Base-by-base conservation (phyloP, 192 early-diverging fungal genomes). In the Lunasporangiospora selenospora region DNA sequence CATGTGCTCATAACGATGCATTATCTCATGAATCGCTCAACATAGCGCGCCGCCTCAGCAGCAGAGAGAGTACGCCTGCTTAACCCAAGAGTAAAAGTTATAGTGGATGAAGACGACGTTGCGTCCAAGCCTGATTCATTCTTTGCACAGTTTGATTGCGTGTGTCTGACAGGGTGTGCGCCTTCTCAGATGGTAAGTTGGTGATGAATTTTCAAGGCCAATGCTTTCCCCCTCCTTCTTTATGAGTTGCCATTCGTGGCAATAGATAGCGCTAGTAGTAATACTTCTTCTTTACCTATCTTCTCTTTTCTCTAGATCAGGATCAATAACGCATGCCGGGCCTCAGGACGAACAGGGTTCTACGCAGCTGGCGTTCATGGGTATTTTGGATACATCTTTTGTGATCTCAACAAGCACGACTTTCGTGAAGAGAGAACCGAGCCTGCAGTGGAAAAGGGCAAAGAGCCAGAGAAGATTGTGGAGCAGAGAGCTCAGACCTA, bases 361-460 rank as follows among this genome's bases (percentile, higher is more conserved):
- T 93, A 90, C 75, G 77, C 79, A 12, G 85, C 90, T 23, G 87
- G 81, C 51, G 75, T 85, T 0, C 84, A 84, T 56, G 96, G 95
- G 8, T 78, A 89, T 38, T 83, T 82, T 56, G 94, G 94, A 11
- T 98, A 87, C 75, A 86, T 94, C n/a, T 96, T 96, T 67, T 85
- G 85, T 58, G 95, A 98, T 77, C 67, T 95, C 29, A 67, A 48
- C 1, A 45, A 81, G 6, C 89, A 95, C 63, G 56, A 78, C 6
- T 95, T 80, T 65, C 62, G 76, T 23, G 71, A 75, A 85, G 85
- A 81, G 75, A 47, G 54, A 66, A 24, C 54, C 53, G 21, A 67
- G 21, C n/a, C 29, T 32, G 39, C 42, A 33, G 36, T 29, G 62
- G 56, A 67, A 33, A 46, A 62, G 21, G 76, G 77, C 8, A 62